Percentiles rank a stretch among this genome's conserved stretches.
Evolutionary conservation across 495 filamentous ascomycete species (phyloP).

Genomic region (Durotheca rogersii): DNA sequence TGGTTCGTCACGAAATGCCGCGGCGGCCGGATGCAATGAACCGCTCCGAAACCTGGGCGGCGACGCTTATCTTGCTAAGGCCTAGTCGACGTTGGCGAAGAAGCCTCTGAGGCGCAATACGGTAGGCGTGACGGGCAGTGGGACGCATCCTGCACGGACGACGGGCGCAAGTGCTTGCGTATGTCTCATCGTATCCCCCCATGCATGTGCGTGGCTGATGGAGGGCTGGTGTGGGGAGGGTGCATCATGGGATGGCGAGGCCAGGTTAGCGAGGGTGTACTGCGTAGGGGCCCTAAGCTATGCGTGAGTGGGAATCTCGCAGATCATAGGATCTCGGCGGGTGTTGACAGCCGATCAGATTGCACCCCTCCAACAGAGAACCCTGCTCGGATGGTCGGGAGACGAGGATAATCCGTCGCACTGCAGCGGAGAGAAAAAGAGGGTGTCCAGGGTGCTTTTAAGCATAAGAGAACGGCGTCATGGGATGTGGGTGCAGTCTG

Average conservation of each 20-base stretch:
- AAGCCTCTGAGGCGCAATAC: slow-evolving; percentile 3
- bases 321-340: slow-evolving; percentile 34
- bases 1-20: too few relatives aligned
- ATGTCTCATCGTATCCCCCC: slow-evolving; percentile 32
- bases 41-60: slow-evolving; percentile 12
- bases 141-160: slow-evolving; percentile 27
- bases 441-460: slow-evolving; percentile 33
- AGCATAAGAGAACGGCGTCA: slow-evolving; percentile 34
- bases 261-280: slow-evolving; percentile 26
- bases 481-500: slow-evolving; percentile 23
- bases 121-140: slow-evolving; percentile 15
- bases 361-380: slow-evolving; percentile 22
- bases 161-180: slow-evolving; percentile 31
- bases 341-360: slow-evolving; percentile 31
- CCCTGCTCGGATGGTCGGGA: slow-evolving; percentile 33
- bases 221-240: slow-evolving; percentile 31
- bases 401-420: slow-evolving; percentile 30
- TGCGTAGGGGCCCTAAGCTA: slow-evolving; percentile 24
- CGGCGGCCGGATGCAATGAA: too few relatives aligned
- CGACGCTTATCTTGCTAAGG: slow-evolving; percentile 1
- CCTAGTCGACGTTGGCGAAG: slow-evolving; percentile 5
- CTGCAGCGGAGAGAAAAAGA: slow-evolving; percentile 35
- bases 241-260: slow-evolving; percentile 28
- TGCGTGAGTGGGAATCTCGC: slow-evolving; percentile 26
- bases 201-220: slow-evolving; percentile 32